Evolutionary conservation across 2,329 filamentous ascomycete genomes (phyloP).

Genomic region (Emergomyces orientalis): DNA sequence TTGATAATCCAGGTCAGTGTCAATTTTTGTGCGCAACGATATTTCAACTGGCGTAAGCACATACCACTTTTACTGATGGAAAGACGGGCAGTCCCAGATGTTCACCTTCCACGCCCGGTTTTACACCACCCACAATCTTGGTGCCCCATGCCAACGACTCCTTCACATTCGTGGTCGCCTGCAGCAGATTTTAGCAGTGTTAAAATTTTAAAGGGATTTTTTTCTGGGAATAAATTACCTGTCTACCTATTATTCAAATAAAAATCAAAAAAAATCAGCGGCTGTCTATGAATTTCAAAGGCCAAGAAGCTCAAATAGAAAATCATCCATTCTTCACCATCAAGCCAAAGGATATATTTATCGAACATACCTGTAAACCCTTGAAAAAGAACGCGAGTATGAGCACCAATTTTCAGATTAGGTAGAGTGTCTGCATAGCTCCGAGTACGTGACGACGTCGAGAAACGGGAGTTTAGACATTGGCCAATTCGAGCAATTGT

Average conservation of each 20-base stretch:
- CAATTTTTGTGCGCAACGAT: no score
- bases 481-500: slow-evolving; percentile 1
- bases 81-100: slow-evolving; percentile 66
- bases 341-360: not conserved
- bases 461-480: slow-evolving; percentile 20
- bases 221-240: slow-evolving; percentile 23
- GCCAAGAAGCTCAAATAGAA: not conserved
- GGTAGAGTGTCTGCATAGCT: slow-evolving; percentile 53
- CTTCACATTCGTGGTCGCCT: slow-evolving; percentile 64
- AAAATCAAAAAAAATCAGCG: not conserved
- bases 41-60: slow-evolving; percentile 7
- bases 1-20: not conserved
- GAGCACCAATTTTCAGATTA: slow-evolving; percentile 57
- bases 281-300: not conserved
- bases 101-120: slow-evolving; percentile 58
- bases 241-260: slow-evolving; percentile 24
- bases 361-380: slow-evolving; percentile 52
- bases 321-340: not conserved
- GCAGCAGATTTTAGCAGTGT: slow-evolving; percentile 20
- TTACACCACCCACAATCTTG: slow-evolving; percentile 69
- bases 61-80: slow-evolving; percentile 53
- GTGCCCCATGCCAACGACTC: slow-evolving; percentile 71
- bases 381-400: slow-evolving; percentile 61
- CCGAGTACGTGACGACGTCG: slow-evolving; percentile 22
- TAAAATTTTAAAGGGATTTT: not conserved